phyloP scores from a whole-genome alignment of 139 green algal species.

The Klebsormidium nitens region DNA sequence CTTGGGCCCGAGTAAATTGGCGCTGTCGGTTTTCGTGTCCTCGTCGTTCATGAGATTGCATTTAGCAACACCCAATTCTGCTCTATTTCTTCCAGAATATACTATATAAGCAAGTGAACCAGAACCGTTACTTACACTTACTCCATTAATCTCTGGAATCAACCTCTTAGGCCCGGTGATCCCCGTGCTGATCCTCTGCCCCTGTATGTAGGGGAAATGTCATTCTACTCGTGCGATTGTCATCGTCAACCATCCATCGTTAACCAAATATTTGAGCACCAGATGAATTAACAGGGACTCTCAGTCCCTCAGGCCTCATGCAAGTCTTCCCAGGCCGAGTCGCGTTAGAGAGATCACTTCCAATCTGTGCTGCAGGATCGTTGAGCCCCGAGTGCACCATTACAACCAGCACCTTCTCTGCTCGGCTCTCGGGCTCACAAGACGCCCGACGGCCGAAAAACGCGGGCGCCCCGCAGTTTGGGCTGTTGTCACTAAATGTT shows the following conservation, averaged over 20 bases:
- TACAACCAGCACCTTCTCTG: neutral
- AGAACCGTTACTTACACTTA: neutral
- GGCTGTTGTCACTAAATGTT: constrained; percentile 40
- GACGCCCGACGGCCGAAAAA: neutral
- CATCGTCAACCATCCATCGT: neutral
- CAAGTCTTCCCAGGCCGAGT: neutral
- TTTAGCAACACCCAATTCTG: neutral
- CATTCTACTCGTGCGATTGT: neutral
- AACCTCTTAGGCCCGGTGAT: neutral
- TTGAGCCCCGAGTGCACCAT: neutral
- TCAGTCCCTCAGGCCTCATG: neutral
- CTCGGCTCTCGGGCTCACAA: neutral
- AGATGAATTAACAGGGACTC: neutral
- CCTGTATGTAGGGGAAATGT: neutral
- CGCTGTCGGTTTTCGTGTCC: neutral
- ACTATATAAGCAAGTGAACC: neutral
- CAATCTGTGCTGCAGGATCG: neutral
- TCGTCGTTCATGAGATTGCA: neutral
- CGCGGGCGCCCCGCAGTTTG: neutral
- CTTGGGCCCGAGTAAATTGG: neutral
- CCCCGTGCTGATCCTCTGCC: neutral
- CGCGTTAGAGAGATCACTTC: neutral
- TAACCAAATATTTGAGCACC: too few species aligned
- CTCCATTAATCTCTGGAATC: too few species aligned
- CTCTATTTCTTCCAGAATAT: neutral